Conservation (phyloP, 495 filamentous ascomycete species). For the Hypoxylon cercidicola region DNA sequence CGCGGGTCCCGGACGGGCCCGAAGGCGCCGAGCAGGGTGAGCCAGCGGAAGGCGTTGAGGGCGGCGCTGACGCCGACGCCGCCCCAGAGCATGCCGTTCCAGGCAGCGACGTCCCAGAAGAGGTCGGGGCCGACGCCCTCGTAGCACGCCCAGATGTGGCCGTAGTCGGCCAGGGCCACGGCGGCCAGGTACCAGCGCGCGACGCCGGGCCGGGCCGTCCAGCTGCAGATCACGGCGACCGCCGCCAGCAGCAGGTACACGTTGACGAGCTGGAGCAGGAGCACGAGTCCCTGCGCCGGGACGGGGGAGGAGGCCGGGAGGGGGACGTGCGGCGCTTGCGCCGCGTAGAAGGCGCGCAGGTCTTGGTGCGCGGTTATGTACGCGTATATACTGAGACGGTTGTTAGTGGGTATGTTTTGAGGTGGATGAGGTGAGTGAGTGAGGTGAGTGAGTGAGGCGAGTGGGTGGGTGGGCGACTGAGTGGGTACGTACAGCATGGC, state of each 20-base stretch:
- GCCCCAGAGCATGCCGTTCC: conserved; percentile 70
- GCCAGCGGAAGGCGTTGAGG: conserved; percentile 61
- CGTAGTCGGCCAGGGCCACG: conserved; percentile 68
- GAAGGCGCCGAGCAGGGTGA: conserved; percentile 63
- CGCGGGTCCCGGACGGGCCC: conserved; percentile 44
- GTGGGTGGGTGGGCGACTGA: background rate
- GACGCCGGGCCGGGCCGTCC: conserved; percentile 62
- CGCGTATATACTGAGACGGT: conserved; percentile 52
- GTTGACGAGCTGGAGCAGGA: conserved; percentile 70
- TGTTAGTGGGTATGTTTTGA: conserved; percentile 11
- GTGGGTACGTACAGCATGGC: conserved; percentile 59
- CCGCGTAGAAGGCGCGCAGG: conserved; percentile 60
- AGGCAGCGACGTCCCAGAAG: conserved; percentile 58
- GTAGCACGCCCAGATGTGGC: conserved; percentile 69
- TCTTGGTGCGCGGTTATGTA: conserved; percentile 55
- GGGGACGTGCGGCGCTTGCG: conserved; percentile 60
- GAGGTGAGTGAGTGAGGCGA: background rate
- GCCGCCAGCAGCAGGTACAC: conserved; percentile 65
- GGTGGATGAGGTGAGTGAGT: background rate
- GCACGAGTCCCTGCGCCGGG: conserved; percentile 55
- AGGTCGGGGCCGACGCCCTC: conserved; percentile 60
- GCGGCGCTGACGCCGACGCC: conserved; percentile 64
- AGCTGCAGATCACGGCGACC: conserved; percentile 61
- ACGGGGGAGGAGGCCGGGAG: conserved; percentile 54
- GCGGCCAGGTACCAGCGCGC: conserved; percentile 63